Conservation (phyloP, 139 green algal genomes). For the Pleodorina starrii region DNA sequence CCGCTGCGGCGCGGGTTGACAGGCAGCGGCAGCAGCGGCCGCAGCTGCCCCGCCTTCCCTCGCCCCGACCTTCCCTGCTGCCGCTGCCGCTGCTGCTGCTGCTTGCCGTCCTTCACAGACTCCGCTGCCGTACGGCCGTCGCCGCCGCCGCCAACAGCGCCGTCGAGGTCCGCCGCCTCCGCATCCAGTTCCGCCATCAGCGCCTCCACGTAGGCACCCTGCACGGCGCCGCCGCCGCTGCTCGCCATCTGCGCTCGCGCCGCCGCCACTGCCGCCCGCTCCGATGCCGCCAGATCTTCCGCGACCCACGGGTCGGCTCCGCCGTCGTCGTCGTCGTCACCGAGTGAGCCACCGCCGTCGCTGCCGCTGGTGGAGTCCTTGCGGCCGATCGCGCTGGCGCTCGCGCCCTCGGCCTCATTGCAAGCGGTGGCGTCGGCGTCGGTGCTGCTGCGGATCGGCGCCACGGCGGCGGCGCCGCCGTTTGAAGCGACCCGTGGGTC, state of each 20-base stretch:
- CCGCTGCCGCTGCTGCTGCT: not conserved
- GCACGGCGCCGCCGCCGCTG: not conserved
- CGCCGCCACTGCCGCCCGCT: not conserved
- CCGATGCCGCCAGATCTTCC: not conserved
- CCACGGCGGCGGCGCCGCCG: too few relatives aligned
- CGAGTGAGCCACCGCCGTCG: not conserved
- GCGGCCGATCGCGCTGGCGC: too few relatives aligned
- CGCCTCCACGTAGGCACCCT: conserved; percentile 1
- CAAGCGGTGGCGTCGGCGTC: too few relatives aligned
- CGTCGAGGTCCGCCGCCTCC: conserved; percentile 43
- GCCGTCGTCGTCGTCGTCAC: not conserved
- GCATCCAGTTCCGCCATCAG: conserved; percentile 38
- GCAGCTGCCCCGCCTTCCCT: conserved; percentile 24
- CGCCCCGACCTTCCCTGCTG: not conserved
- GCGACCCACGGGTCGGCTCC: not conserved
- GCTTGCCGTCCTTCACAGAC: not conserved
- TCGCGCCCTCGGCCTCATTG: too few relatives aligned
- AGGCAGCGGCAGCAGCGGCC: conserved; percentile 65
- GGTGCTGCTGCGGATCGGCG: too few relatives aligned
- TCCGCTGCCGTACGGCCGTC: too few relatives aligned
- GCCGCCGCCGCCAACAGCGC: conserved; percentile 3
- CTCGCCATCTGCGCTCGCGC: not conserved
- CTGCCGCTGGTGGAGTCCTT: not conserved
- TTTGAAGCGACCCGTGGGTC: too few relatives aligned
- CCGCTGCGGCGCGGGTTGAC: conserved; percentile 47